Evolutionary conservation across 2,329 filamentous ascomycete genomes (phyloP), one percentile per base, ranked within the genome.

Genomic region (Aureobasidium leucospermi): DNA sequence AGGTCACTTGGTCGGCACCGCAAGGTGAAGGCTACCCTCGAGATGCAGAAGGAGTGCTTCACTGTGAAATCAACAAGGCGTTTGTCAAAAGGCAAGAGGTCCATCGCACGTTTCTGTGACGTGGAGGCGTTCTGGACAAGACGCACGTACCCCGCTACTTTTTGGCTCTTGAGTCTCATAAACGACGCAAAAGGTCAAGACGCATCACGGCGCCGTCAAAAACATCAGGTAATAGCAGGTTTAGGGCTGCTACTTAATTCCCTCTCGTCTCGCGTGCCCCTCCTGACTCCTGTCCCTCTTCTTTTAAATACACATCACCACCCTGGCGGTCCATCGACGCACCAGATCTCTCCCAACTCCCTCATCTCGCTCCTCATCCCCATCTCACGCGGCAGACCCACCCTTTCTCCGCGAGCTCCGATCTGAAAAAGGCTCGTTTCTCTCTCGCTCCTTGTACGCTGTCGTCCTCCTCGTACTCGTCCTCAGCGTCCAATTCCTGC

Each of bases 351-450:
- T 62, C 52, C 58, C 61, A 58, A 45, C 63, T 63, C 59, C 57
- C 46, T 55, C 51, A 45, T 41, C 56, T 56, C 57, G 60, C 61
- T 58, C 61, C 55, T 41, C 53, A 31, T 60, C 59, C 51, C 42
- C 59, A 41, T 46, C 34, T 38, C 36, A 19, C 32, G 59, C 64
- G 38, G 63, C 57, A 36, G 38, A 46, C 49, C 64, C 56, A 47
- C 66, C 67, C 28, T 70, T 70, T 59, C 63, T 70, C 23, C 65
- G 62, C 46, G 66, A 70, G 41, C 65, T 70, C 36, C 65, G 63
- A 55, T 38, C 43, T 43, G 63, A 61, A 48, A 61, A 61, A 38
- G 47, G 53, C 52, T 60, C 64, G 29, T 45, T 61, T 13, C 62
- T 62, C 31, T 58, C 64, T 31, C 62, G 62, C 29, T 56, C 62